These are phyloP conservation scores for Penicillium sp. DNA, from an alignment of 2,329 filamentous ascomycete genomes.

Conservation along the genomic window DNA sequence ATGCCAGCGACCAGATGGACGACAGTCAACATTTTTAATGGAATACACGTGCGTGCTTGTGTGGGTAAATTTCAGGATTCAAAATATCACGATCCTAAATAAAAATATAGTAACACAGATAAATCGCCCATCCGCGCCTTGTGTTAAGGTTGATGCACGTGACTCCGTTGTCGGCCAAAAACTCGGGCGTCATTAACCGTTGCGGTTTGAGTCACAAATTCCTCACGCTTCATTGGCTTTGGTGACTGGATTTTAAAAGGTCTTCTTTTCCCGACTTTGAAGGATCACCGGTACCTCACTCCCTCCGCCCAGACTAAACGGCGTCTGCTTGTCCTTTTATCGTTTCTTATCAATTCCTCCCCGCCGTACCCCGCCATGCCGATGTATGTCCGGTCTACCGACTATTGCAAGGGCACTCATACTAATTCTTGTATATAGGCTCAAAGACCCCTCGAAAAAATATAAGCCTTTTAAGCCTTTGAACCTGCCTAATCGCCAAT, in stretches of 20 bases:
- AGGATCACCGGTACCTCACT: constrained; percentile 3
- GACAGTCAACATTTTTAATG: too few species aligned
- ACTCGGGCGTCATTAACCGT: constrained; percentile 22
- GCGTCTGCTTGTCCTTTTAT: constrained; percentile 13
- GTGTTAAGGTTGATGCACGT: constrained; percentile 11
- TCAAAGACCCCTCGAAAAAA: constrained; percentile 47
- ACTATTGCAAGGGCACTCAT: not conserved
- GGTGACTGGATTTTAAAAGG: constrained; percentile 2
- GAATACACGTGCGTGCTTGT: too few species aligned
- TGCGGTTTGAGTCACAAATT: constrained; percentile 21
- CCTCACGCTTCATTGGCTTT: constrained; percentile 19
- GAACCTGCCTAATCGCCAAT: constrained; percentile 54
- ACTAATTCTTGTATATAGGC: constrained; percentile 29
- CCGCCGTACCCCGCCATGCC: constrained; percentile 32
- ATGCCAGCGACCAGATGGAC: too few species aligned
- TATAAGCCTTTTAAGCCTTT: constrained; percentile 45
- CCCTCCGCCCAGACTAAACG: constrained; percentile 4
- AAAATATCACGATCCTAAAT: too few species aligned
- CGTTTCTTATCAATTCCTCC: constrained; percentile 19
- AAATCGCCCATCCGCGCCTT: not conserved
- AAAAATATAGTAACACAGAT: not conserved
- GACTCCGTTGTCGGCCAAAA: constrained; percentile 26
- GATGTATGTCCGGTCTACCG: constrained; percentile 28
- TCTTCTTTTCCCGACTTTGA: not conserved
- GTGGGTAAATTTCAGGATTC: too few species aligned